Conservation (phyloP, 768 basidiomycete genomes). For the Podaxis sp. region DNA sequence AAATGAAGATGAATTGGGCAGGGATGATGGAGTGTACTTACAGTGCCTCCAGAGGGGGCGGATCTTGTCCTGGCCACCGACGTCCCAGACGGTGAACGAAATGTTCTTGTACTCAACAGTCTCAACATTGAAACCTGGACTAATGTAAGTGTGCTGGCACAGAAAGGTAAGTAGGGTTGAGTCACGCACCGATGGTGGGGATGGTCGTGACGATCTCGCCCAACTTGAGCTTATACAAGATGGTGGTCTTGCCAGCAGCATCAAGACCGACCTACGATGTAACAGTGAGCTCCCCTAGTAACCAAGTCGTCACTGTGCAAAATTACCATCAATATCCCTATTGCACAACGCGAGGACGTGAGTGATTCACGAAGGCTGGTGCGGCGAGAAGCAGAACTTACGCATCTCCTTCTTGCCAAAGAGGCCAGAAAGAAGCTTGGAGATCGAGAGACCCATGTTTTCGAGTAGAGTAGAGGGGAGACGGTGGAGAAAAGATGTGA, state of each 20-base stretch:
- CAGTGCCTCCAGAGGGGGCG: constrained; percentile 99
- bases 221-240: constrained; percentile 98
- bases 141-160: constrained; percentile 18
- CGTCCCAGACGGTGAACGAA: constrained; percentile 99
- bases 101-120: constrained; percentile 99
- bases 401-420: constrained; percentile 99
- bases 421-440: constrained; percentile 71
- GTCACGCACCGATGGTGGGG: constrained; percentile 90
- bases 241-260: constrained; percentile 98
- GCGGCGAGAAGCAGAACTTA: constrained; percentile 42
- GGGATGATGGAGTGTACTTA: constrained; percentile 40
- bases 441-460: constrained; percentile 78
- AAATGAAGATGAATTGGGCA: constrained; percentile 15
- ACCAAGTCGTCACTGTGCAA: constrained; percentile 17
- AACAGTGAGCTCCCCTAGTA: constrained; percentile 14
- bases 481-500: constrained; percentile 28
- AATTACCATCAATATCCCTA: constrained; percentile 94
- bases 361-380: constrained; percentile 23
- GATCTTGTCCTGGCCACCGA: constrained; percentile 99
- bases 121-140: constrained; percentile 98
- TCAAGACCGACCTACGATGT: constrained; percentile 87
- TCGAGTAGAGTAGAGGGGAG: constrained; percentile 25
- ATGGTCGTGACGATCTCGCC: constrained; percentile 99
- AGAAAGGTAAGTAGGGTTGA: constrained; percentile 11
- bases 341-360: constrained; percentile 23